Percentiles rank a stretch among this genome's conserved stretches.
Evolutionary conservation across 371 early-diverging fungal genomes (phyloP).

Genomic region (Mortierella sp.): DNA sequence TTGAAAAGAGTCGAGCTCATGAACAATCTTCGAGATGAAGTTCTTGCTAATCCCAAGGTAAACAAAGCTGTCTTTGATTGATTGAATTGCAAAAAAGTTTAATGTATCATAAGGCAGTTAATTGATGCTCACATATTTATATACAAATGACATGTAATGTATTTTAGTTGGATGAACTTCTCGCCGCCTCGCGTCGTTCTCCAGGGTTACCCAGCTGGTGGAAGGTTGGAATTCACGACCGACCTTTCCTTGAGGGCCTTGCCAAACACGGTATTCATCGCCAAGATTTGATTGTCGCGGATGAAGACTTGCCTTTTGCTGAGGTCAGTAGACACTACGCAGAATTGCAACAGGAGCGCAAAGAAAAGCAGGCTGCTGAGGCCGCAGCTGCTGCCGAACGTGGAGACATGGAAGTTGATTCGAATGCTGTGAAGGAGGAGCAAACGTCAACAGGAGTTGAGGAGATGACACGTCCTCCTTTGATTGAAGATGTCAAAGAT

Average conservation of each 20-base stretch:
- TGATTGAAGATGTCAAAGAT: neutral
- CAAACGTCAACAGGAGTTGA: constrained; percentile 2
- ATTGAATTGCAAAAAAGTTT: too few relatives aligned
- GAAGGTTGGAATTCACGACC: constrained; percentile 75
- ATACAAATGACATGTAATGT: neutral
- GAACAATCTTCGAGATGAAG: constrained; percentile 73
- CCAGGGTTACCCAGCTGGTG: constrained; percentile 74
- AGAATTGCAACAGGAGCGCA: constrained; percentile 20
- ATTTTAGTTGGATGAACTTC: constrained; percentile 34
- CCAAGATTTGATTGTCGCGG: constrained; percentile 76
- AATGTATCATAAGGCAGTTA: too few relatives aligned
- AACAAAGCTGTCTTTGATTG: constrained; percentile 19
- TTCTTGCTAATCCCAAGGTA: constrained; percentile 66
- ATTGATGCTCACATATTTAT: too few relatives aligned
- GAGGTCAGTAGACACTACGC: constrained; percentile 42
- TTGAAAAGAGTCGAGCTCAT: constrained; percentile 83
- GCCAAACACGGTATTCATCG: constrained; percentile 81
- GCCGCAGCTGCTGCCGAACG: constrained; percentile 17
- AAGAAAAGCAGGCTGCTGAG: constrained; percentile 20
- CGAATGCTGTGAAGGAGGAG: constrained; percentile 3
- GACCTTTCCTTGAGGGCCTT: constrained; percentile 75
- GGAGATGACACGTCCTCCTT: neutral
- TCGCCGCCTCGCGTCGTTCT: constrained; percentile 39
- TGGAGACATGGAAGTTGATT: constrained; percentile 32
- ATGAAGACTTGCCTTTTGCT: constrained; percentile 71